Percentiles rank a stretch among this genome's conserved stretches.
Conservation (phyloP, 305 asterid species). For the Fraxinus paxiana region DNA sequence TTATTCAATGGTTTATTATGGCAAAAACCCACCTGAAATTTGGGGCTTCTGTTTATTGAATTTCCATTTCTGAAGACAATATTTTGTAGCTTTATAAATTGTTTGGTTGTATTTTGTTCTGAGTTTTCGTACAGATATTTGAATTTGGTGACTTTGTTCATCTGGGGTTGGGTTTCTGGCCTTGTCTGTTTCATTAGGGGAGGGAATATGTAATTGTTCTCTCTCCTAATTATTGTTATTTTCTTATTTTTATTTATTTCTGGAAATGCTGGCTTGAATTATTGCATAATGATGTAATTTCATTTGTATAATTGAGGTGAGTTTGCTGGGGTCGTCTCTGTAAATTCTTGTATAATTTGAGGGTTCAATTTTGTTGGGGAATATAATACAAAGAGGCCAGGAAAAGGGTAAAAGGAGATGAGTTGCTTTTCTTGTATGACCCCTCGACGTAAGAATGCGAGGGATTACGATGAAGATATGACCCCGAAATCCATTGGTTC, state of each 20-base stretch:
- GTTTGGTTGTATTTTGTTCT: conserved; percentile 13
- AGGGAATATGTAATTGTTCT: conserved; percentile 27
- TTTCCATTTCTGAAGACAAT: neutral
- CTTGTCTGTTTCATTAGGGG: conserved; percentile 25
- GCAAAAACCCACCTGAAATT: conserved; percentile 13
- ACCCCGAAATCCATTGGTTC: conserved; percentile 35
- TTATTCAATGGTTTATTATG: conserved; percentile 13
- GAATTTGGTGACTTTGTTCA: conserved; percentile 8
- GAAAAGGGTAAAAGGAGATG: conserved; percentile 30
- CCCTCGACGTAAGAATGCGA: conserved; percentile 39
- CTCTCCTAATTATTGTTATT: conserved; percentile 25
- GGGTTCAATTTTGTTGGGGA: conserved; percentile 17
- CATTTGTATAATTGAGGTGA: conserved; percentile 23
- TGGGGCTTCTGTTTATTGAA: conserved; percentile 11
- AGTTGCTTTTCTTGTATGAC: conserved; percentile 59
- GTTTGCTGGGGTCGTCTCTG: conserved; percentile 7
- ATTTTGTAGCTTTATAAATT: neutral
- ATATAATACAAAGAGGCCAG: neutral
- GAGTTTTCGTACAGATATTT: conserved; percentile 40
- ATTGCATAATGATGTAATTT: conserved; percentile 14
- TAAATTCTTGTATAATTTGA: conserved; percentile 19
- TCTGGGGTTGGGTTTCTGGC: conserved; percentile 26
- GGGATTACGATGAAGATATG: conserved; percentile 41
- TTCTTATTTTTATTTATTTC: neutral
- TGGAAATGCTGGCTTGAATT: neutral